These are phyloP conservation scores for Rauvolfia tetraphylla DNA, from an alignment of 257 asterid species.

Conservation along the genomic window DNA sequence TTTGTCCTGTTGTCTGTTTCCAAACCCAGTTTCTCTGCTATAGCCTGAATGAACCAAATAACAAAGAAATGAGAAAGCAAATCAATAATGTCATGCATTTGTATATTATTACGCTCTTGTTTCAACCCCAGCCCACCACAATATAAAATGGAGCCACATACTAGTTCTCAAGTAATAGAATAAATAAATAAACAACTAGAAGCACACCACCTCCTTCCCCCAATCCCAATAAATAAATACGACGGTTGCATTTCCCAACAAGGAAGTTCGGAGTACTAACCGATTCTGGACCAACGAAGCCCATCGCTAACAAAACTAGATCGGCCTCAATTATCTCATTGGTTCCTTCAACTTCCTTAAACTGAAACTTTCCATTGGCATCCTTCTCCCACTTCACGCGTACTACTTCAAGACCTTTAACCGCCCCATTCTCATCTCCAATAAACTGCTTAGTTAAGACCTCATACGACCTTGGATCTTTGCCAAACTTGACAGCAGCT, in stretches of 20 bases:
- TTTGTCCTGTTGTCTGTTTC: constrained; percentile 80
- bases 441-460: constrained; percentile 86
- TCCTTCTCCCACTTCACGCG: constrained; percentile 93
- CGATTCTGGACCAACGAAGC: constrained; percentile 98
- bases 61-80: not conserved
- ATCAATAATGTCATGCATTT: not conserved
- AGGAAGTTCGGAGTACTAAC: constrained; percentile 38
- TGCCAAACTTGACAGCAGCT: constrained; percentile 85
- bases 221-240: not conserved
- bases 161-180: not conserved
- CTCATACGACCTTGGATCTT: constrained; percentile 94
- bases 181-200: no score
- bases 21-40: constrained; percentile 77
- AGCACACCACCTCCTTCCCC: no score
- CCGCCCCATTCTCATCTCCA: constrained; percentile 75
- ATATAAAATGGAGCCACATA: not conserved
- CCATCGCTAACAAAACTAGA: constrained; percentile 91
- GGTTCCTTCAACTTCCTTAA: constrained; percentile 92
- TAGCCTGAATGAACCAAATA: constrained; percentile 37
- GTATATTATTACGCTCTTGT: no score
- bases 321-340: constrained; percentile 89
- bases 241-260: not conserved
- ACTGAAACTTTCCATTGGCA: constrained; percentile 73
- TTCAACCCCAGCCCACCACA: no score
- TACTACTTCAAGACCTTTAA: constrained; percentile 79